Evolutionary conservation across 2,329 filamentous ascomycete genomes (phyloP).

Genomic region (Phyllachora maydis): DNA sequence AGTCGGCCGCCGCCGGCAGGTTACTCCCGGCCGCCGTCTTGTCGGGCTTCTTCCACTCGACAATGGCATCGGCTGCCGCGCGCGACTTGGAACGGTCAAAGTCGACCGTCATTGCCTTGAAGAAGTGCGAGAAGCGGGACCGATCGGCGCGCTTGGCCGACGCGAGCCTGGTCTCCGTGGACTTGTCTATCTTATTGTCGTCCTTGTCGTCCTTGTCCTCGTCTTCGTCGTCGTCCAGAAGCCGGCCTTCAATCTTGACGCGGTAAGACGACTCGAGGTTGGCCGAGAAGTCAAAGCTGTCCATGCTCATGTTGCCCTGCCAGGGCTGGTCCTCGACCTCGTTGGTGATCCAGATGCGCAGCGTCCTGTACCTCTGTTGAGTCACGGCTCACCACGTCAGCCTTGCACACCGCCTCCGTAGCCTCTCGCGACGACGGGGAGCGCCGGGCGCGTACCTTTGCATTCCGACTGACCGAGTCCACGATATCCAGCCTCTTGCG

Average conservation of each 20-base stretch:
- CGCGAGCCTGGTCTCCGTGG: conserved; percentile 15
- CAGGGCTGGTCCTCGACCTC: conserved; percentile 87
- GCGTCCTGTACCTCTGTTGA: conserved; percentile 62
- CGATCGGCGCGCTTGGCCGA: conserved; percentile 20
- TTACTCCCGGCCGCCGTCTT: conserved; percentile 28
- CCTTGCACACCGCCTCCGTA: too few species aligned
- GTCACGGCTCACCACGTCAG: conserved; percentile 14
- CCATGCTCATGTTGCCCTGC: conserved; percentile 55
- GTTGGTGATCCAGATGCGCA: conserved; percentile 90
- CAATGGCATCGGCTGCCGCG: conserved; percentile 30
- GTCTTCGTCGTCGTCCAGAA: conserved; percentile 54
- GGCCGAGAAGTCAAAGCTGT: conserved; percentile 65
- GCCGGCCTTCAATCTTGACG: conserved; percentile 76
- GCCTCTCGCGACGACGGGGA: too few species aligned
- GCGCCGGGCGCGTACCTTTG: too few species aligned
- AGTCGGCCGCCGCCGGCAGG: conserved; percentile 49
- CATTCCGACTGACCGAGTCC: conserved; percentile 55
- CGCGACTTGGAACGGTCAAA: conserved; percentile 42
- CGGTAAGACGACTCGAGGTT: conserved; percentile 63
- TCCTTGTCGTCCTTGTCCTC: too few species aligned
- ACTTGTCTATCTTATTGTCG: conserved; percentile 9
- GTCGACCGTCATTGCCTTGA: conserved; percentile 58
- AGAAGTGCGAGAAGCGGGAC: conserved; percentile 53
- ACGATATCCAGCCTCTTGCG: conserved; percentile 83
- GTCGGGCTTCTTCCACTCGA: conserved; percentile 79